Conservation (phyloP, 2,329 filamentous ascomycete genomes). For the Epicoccum nigrum region DNA sequence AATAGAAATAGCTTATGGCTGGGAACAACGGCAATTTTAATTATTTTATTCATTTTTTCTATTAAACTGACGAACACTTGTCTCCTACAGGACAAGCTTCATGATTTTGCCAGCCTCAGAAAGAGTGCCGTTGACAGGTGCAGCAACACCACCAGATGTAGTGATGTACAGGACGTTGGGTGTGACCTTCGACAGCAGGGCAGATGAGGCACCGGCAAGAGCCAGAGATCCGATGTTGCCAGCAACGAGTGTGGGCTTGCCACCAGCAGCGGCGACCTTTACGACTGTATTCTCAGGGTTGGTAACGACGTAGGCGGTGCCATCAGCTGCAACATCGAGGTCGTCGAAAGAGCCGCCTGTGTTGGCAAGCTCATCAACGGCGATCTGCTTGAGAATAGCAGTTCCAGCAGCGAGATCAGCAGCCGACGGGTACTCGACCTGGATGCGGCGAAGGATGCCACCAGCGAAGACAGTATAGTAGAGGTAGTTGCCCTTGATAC, state of each 20-base stretch:
- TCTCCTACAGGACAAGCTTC: conserved; percentile 10
- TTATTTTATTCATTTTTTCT: neutral
- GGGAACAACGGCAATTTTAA: neutral
- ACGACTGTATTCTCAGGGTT: conserved; percentile 19
- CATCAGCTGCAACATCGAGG: conserved; percentile 13
- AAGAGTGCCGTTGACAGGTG: conserved; percentile 16
- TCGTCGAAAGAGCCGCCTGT: conserved; percentile 17
- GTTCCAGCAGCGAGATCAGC: conserved; percentile 12
- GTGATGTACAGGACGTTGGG: conserved; percentile 17
- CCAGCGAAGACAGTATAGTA: conserved; percentile 16
- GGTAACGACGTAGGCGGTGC: conserved; percentile 13
- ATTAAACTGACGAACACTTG: neutral
- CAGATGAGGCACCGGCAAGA: conserved; percentile 16
- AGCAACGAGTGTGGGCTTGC: conserved; percentile 13
- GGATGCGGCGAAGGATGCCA: conserved; percentile 15
- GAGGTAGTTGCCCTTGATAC: conserved; percentile 11
- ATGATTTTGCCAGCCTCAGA: conserved; percentile 19
- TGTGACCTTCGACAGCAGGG: conserved; percentile 13
- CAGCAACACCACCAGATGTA: conserved; percentile 16
- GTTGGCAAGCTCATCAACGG: conserved; percentile 16
- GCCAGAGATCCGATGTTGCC: conserved; percentile 7
- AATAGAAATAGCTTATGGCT: neutral
- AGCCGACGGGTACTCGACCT: conserved; percentile 10
- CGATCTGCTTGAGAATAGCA: conserved; percentile 12
- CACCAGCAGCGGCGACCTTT: conserved; percentile 16